Evolutionary conservation across 1,284 basidiomycete species (phyloP), one percentile per base, ranked within the genome.

Genomic region (Vanrija humicola): DNA sequence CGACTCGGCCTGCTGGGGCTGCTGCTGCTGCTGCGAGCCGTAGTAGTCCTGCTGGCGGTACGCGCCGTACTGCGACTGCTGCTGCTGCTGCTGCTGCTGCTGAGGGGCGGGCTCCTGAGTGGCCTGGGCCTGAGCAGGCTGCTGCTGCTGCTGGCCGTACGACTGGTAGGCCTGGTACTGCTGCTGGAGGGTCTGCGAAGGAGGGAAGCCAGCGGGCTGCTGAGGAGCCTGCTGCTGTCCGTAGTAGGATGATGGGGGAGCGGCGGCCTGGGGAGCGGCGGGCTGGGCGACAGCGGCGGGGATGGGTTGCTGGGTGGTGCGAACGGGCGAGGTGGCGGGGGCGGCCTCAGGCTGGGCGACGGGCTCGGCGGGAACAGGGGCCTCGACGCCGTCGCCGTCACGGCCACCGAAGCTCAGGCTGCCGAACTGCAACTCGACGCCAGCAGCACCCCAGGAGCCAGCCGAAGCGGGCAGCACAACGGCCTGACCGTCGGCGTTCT

Each of bases 361-460:
- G 25, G 58, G 48, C 46, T 66, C 58, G 21, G 60, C 38, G 38
- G 50, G 65, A 9, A 67, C 62, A 8, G 70, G 69, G 0, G 73
- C 64, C 52, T 74, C 72, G 25, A 70, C 72, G 34, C 70, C 72
- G 54, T 77, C 74, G 18, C 73, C 73, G 56, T 71, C 71, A 43
- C 70, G 53, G 21, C 70, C 70, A 45, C 75, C 76, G 53, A 78
- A 76, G 69, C 72, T 77, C 51, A 78, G 63, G 61, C 70, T 75
- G 42, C 77, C 77, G 55, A 78, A 78, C 60, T 77, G 74, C 63
- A 77, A 70, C 58, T 75, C 75, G 55, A 78, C 66, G 40, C 64
- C 55, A 21, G 71, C 68, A 5, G 74, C 56, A 51, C 66, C 68
- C 34, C 34, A 34, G 9, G 9, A 15, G n/a, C 55, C 47, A 15